Conservation (phyloP, 345 rosid genomes). For the Eucalyptus marginata region DNA sequence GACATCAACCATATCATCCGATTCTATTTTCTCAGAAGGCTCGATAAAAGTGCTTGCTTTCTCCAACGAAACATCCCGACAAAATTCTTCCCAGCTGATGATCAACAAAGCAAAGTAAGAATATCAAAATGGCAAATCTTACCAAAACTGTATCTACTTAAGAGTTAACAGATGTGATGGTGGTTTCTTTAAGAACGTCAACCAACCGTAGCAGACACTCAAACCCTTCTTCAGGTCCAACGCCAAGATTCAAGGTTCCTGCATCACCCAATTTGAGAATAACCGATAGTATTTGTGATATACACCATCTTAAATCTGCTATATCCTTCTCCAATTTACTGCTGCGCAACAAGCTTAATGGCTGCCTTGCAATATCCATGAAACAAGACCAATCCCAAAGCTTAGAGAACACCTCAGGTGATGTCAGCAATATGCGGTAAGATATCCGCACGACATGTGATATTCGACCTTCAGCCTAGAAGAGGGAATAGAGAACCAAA, state of each 20-base stretch:
- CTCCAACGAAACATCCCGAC: conserved; percentile 67
- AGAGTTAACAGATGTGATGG: neutral
- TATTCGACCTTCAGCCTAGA: conserved; percentile 31
- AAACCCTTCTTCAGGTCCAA: conserved; percentile 41
- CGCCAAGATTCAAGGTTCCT: conserved; percentile 25
- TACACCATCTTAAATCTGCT: conserved; percentile 40
- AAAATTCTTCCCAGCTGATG: conserved; percentile 80
- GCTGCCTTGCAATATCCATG: conserved; percentile 39
- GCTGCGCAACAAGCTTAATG: neutral
- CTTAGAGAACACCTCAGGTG: conserved; percentile 50
- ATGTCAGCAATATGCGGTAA: conserved; percentile 49
- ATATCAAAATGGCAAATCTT: conserved; percentile 1
- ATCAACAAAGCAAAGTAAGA: neutral
- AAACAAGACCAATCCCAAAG: conserved; percentile 94
- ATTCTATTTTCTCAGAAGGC: conserved; percentile 10
- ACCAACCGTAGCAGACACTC: conserved; percentile 69
- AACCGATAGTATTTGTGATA: conserved; percentile 35
- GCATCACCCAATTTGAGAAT: conserved; percentile 42
- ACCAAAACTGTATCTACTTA: neutral
- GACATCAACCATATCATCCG: conserved; percentile 8
- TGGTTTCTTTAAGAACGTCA: neutral
- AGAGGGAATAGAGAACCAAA: neutral
- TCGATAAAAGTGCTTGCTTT: conserved; percentile 51
- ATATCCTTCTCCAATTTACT: conserved; percentile 1
- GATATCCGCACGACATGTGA: conserved; percentile 44